Base-by-base conservation (phyloP, 2,329 filamentous ascomycete genomes). In the Cercospora sp. region DNA sequence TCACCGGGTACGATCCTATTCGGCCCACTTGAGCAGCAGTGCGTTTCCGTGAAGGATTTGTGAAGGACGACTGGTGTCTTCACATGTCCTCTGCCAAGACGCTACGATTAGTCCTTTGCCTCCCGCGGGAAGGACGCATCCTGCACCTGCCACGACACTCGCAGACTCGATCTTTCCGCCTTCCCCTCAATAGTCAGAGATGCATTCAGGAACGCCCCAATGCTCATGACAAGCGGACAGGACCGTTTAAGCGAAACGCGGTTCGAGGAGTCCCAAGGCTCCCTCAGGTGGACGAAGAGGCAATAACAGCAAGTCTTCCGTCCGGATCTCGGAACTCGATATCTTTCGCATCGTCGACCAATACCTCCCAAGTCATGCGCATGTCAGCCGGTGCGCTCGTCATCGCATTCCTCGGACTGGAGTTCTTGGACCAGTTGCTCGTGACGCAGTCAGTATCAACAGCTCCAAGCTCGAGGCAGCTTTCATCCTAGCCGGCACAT, bases 351-450 rank as follows among this genome's bases (percentile, higher is more conserved):
- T 31, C 20, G 26, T 6, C 16, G 45, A 36, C 45, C 2, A 9
- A 23, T 30, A 63, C 9, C 5, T 23, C 4, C 28, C 45, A 42
- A 48, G 48, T 28, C 12, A 64, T 64, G 62, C 62, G 62, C 48
- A 64, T 64, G 48, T 57, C 62, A 20, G 62, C 62, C 13, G 62
- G 62, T 33, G 51, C 62, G 1, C 48, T 64, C 18, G 62, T 64
- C 31, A 58, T 64, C n/a, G 62, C 62, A 20, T 64, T 64, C 26
- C 33, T 64, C 12, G 62, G 62, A 12, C 10, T 64, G 31, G 62
- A 64, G 9, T 58, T 64, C 20, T 28, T 64, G 30, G 51, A 39
- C 8, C 62, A 64, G 23, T 23, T 64, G 48, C 62, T 64, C 18
- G 36, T 64, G 33, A 64, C 62, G 7, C 62, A 64, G 62, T 64